Evolutionary conservation across 2,329 filamentous ascomycete species (phyloP).

Genomic region (Trichophyton mentagrophytes): DNA sequence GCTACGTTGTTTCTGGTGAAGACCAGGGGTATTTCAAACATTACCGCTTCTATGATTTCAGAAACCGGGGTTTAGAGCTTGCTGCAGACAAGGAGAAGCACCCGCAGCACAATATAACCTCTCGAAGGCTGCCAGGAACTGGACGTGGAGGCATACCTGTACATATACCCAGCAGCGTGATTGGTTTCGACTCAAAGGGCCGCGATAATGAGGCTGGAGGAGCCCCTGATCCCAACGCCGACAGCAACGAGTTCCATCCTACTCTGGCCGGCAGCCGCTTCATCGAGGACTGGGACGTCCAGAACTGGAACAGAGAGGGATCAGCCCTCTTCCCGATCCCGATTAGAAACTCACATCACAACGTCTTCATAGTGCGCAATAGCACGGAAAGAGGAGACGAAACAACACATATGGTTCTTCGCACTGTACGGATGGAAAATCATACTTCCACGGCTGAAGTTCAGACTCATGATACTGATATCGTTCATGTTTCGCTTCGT

Average conservation of each 20-base stretch:
- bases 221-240: not conserved
- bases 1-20: conserved; percentile 34
- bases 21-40: conserved; percentile 38
- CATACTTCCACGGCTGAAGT: conserved; percentile 40
- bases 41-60: conserved; percentile 42
- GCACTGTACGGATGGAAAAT: conserved; percentile 31
- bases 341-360: conserved; percentile 36
- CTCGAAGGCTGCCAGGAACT: not conserved
- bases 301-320: conserved; percentile 34
- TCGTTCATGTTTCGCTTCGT: conserved; percentile 38
- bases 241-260: conserved; percentile 4
- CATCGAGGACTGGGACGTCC: conserved; percentile 28
- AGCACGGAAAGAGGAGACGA: conserved; percentile 11
- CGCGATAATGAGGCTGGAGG: not conserved
- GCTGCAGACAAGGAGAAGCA: not conserved
- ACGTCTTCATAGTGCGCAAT: conserved; percentile 34
- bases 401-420: conserved; percentile 36
- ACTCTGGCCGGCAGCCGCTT: conserved; percentile 9
- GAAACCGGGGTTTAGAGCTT: conserved; percentile 11
- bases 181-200: not conserved
- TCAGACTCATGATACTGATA: conserved; percentile 32
- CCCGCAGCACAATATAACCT: not conserved
- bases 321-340: conserved; percentile 27
- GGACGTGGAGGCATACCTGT: not conserved
- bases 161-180: not conserved